Conservation (phyloP, 2,329 filamentous ascomycete genomes). For the Colletotrichum abscissum region DNA sequence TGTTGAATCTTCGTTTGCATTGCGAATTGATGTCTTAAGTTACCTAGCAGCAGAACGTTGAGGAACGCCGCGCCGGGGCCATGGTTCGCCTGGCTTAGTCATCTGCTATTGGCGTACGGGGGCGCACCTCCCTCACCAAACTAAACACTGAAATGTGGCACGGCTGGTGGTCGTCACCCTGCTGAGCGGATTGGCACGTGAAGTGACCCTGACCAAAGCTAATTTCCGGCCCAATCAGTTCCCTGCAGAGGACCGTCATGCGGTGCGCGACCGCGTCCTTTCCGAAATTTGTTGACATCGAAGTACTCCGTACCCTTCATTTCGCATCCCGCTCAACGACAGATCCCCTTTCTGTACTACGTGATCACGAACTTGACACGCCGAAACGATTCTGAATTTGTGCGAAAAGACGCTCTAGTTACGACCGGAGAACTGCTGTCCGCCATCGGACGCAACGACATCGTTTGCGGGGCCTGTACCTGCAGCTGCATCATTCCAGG, state of each 20-base stretch:
- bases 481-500: conserved; percentile 31
- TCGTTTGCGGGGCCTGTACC: conserved; percentile 25
- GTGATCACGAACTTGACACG: conserved; percentile 29
- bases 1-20: not conserved
- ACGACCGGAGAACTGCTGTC: not conserved
- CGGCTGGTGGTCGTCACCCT: conserved; percentile 3
- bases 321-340: conserved; percentile 32
- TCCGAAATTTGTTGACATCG: conserved; percentile 36
- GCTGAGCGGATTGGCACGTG: conserved; percentile 33
- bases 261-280: conserved; percentile 36
- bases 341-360: conserved; percentile 31
- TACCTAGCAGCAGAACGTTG: not conserved
- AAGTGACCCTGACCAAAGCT: conserved; percentile 34
- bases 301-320: conserved; percentile 27
- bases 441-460: not conserved
- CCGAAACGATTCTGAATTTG: conserved; percentile 21
- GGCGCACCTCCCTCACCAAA: not conserved
- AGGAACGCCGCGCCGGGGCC: not conserved
- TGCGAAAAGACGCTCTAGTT: not conserved
- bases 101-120: not conserved
- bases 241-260: conserved; percentile 34
- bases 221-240: conserved; percentile 36
- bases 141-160: not conserved
- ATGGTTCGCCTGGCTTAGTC: conserved; percentile 21
- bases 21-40: not conserved